phyloP scores from a whole-genome alignment of 2,329 filamentous ascomycete genomes.

The Talaromyces sp. region DNA sequence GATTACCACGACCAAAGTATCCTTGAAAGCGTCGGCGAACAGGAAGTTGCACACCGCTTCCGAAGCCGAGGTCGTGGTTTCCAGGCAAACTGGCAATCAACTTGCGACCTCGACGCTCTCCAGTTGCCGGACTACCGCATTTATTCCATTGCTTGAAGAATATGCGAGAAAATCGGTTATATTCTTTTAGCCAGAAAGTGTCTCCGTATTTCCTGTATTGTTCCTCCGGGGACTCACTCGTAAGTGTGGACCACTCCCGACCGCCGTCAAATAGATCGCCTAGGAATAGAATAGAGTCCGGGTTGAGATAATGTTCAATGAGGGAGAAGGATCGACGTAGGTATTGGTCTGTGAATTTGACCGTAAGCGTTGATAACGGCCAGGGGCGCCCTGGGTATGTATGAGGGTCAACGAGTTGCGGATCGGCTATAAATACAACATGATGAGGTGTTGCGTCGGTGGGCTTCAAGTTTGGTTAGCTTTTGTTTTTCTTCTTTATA shows the following conservation, averaged over 20 bases:
- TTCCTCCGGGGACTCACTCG: slow-evolving; percentile 59
- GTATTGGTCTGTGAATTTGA: slow-evolving; percentile 83
- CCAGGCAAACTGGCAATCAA: slow-evolving; percentile 84
- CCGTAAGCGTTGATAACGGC: slow-evolving; percentile 66
- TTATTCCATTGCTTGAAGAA: slow-evolving; percentile 72
- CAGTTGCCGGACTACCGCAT: slow-evolving; percentile 54
- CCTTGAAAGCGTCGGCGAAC: slow-evolving; percentile 81
- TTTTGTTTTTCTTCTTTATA: slow-evolving; percentile 13
- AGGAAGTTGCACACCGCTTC: slow-evolving; percentile 73
- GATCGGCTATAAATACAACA: slow-evolving; percentile 81
- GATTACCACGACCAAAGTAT: slow-evolving; percentile 88
- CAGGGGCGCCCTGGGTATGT: slow-evolving; percentile 85
- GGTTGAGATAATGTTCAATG: slow-evolving; percentile 72
- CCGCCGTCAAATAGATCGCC: slow-evolving; percentile 96
- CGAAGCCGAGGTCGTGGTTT: slow-evolving; percentile 94
- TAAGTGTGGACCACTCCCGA: slow-evolving; percentile 81
- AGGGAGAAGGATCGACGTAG: slow-evolving; percentile 77
- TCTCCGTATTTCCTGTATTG: slow-evolving; percentile 76
- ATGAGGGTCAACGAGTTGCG: slow-evolving; percentile 88
- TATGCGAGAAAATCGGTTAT: slow-evolving; percentile 78
- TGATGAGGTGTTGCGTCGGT: slow-evolving; percentile 75
- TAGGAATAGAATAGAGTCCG: slow-evolving; percentile 85
- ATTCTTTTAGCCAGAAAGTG: slow-evolving; percentile 82
- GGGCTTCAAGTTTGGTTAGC: slow-evolving; percentile 56
- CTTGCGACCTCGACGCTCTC: slow-evolving; percentile 67